These are phyloP conservation scores for Diaporthe ilicicola DNA, from an alignment of 2,329 filamentous ascomycete genomes.

Conservation along the genomic window DNA sequence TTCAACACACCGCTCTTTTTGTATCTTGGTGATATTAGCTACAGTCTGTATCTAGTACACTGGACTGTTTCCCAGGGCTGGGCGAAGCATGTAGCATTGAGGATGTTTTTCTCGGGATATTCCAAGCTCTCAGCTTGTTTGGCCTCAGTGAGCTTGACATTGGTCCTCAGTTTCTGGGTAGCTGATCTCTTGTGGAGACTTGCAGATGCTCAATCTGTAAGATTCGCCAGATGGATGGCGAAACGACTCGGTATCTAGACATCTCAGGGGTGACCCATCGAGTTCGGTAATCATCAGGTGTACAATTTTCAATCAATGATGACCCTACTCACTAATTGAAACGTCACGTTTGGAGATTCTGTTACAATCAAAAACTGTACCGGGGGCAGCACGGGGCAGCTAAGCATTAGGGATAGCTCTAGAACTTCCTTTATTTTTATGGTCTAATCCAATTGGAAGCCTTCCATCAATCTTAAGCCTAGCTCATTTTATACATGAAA, in stretches of 20 bases:
- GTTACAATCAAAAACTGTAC: too few relatives aligned
- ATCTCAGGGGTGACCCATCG: background rate
- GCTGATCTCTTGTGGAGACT: conserved; percentile 57
- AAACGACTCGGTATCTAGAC: background rate
- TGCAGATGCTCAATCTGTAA: conserved; percentile 54
- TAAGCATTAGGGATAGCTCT: too few relatives aligned
- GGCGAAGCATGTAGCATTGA: background rate
- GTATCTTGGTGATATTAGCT: conserved; percentile 57
- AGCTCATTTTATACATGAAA: too few relatives aligned
- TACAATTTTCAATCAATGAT: too few relatives aligned
- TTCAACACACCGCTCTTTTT: conserved; percentile 48
- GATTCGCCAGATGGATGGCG: conserved; percentile 52
- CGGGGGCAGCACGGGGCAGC: too few relatives aligned
- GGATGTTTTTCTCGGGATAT: background rate
- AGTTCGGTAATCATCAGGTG: too few relatives aligned
- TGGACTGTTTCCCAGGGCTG: conserved; percentile 51
- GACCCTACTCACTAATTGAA: too few relatives aligned
- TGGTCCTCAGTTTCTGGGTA: conserved; percentile 46
- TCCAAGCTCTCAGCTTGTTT: background rate
- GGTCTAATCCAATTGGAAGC: too few relatives aligned
- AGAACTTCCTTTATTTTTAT: too few relatives aligned
- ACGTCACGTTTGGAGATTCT: too few relatives aligned
- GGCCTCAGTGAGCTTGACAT: background rate
- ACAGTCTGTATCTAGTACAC: conserved; percentile 57
- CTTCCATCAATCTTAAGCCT: too few relatives aligned